Percentiles rank a stretch among this genome's conserved stretches.
Conservation (phyloP, 169 alveolate genomes). For the Plasmodium coatneyi region DNA sequence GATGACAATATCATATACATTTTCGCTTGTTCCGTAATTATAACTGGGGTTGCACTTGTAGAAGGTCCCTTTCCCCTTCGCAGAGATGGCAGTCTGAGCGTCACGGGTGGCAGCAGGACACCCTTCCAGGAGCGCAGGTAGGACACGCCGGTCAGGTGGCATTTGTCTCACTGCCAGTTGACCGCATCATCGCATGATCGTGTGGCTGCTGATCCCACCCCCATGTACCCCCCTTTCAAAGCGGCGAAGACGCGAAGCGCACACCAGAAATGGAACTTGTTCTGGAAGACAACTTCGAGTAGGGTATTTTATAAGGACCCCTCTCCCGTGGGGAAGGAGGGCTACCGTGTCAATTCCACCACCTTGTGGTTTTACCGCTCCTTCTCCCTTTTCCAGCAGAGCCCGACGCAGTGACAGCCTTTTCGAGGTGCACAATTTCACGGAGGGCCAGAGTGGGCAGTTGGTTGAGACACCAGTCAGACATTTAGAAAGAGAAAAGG, state of each 20-base stretch:
- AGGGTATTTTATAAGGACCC: neutral
- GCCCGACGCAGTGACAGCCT: neutral
- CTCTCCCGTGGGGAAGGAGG: neutral
- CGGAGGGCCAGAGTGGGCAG: neutral
- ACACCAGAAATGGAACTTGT: neutral
- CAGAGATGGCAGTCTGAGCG: neutral
- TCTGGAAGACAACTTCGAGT: neutral
- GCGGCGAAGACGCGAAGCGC: neutral
- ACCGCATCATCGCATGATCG: neutral
- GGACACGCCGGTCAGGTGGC: neutral
- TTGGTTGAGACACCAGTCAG: neutral
- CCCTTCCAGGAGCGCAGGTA: neutral
- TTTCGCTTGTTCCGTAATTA: neutral
- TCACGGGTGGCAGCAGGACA: neutral
- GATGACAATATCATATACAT: neutral
- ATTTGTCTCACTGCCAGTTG: neutral
- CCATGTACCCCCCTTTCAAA: neutral
- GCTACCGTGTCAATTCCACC: neutral
- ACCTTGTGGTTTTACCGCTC: neutral
- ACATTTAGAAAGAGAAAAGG: neutral
- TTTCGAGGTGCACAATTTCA: neutral
- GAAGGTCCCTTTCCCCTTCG: neutral
- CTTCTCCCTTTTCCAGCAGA: neutral
- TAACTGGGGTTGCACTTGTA: neutral
- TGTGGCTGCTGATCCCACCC: neutral